These are phyloP conservation scores for Panicum virgatum DNA, from an alignment of 202 grass and related monocot species.

Conservation along the genomic window DNA sequence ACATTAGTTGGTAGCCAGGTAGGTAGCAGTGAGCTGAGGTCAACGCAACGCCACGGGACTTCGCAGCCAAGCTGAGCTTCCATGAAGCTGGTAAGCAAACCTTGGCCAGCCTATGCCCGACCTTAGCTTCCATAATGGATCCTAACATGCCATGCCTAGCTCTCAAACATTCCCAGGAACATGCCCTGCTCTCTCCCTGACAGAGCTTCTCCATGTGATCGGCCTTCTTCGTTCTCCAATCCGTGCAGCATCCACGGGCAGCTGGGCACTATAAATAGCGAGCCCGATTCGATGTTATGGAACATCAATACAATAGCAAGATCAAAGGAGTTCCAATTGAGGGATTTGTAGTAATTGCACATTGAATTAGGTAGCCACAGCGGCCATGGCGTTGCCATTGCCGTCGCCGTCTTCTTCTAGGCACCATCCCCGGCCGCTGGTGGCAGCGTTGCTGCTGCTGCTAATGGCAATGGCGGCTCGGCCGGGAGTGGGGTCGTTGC, in stretches of 20 bases:
- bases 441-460: background rate
- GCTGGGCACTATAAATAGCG: background rate
- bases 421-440: background rate
- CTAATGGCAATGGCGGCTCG: background rate
- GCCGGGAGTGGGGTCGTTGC: background rate
- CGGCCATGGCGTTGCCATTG: slow-evolving; percentile 28
- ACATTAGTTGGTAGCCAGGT: background rate
- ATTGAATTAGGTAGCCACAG: too few relatives aligned
- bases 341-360: background rate
- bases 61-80: background rate
- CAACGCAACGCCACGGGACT: slow-evolving; percentile 3
- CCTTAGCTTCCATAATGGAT: slow-evolving; percentile 8
- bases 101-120: background rate
- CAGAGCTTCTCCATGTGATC: slow-evolving; percentile 10
- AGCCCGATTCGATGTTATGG: background rate
- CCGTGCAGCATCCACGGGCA: background rate
- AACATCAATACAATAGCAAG: background rate
- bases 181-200: slow-evolving; percentile 9
- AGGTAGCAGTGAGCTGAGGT: slow-evolving; percentile 15
- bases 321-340: too few relatives aligned
- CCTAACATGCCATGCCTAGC: slow-evolving; percentile 30
- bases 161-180: slow-evolving; percentile 29
- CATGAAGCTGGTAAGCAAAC: background rate
- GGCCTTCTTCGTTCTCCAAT: background rate
- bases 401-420: background rate